A percentile compares a stretch with the other conserved stretches of the same genome.
Evolutionary conservation across 192 early-diverging fungal species (phyloP).

Genomic region (Backusella psychrophila): DNA sequence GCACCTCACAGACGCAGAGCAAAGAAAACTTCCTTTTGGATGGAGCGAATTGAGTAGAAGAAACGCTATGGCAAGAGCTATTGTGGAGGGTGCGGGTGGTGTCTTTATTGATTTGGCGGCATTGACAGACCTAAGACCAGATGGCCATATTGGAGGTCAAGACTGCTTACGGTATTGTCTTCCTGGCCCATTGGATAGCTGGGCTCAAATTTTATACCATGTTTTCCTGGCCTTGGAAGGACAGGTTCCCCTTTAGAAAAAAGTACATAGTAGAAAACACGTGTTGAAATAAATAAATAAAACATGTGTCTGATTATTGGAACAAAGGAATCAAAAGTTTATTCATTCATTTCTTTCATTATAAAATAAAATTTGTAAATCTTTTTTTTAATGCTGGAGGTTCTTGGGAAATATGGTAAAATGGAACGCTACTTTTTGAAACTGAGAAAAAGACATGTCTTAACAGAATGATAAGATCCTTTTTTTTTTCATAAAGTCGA

Average conservation of each 20-base stretch:
- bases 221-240: constrained; percentile 15
- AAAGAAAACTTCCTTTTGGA: constrained; percentile 33
- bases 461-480: too few species aligned
- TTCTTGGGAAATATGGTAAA: too few species aligned
- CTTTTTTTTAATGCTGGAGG: neutral
- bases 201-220: constrained; percentile 38
- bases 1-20: constrained; percentile 30
- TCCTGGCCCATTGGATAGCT: constrained; percentile 53
- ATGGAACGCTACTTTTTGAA: too few species aligned
- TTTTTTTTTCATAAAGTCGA: too few species aligned
- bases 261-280: constrained; percentile 2
- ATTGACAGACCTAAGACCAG: constrained; percentile 40
- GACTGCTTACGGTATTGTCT: constrained; percentile 56
- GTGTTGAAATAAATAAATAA: neutral
- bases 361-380: neutral
- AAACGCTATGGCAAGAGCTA: constrained; percentile 46
- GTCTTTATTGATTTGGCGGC: constrained; percentile 47
- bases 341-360: neutral
- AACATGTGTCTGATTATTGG: neutral
- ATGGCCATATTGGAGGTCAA: constrained; percentile 53
- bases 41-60: constrained; percentile 42
- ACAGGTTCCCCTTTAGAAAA: neutral
- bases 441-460: too few species aligned
- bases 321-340: neutral
- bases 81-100: constrained; percentile 49